Percentiles rank a stretch among this genome's conserved stretches.
Conservation (phyloP, 2,329 filamentous ascomycete species). For the Paraphaeosphaeria minitans region DNA sequence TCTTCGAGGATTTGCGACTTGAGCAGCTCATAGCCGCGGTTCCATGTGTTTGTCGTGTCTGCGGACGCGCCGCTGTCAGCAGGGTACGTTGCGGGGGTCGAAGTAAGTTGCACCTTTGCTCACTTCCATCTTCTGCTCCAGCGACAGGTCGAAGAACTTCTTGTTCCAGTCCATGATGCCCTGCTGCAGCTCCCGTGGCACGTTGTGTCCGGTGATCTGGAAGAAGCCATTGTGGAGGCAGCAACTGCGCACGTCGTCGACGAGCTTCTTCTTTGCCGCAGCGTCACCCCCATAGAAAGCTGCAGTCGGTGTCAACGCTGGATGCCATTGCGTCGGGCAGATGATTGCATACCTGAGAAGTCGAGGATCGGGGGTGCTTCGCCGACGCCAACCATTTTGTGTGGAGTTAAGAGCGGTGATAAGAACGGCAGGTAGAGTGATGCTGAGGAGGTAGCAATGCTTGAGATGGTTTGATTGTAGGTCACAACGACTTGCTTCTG, state of each 20-base stretch:
- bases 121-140: constrained; percentile 49
- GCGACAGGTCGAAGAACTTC: constrained; percentile 48
- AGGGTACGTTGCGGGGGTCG: neutral
- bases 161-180: constrained; percentile 47
- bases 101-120: constrained; percentile 39
- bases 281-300: constrained; percentile 36
- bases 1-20: constrained; percentile 51
- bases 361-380: constrained; percentile 34
- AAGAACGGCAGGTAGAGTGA: neutral
- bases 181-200: constrained; percentile 47
- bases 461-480: neutral
- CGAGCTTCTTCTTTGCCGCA: constrained; percentile 29
- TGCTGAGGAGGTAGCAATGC: neutral
- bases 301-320: neutral
- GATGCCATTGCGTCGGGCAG: neutral
- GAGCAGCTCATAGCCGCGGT: constrained; percentile 52
- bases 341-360: constrained; percentile 27
- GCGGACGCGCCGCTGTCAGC: neutral
- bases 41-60: constrained; percentile 47
- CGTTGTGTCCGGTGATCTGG: constrained; percentile 51
- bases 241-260: constrained; percentile 35
- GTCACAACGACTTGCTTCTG: neutral
- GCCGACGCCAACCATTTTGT: constrained; percentile 25
- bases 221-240: constrained; percentile 52
- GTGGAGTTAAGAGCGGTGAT: constrained; percentile 8